Base-by-base conservation (phyloP, 306 rosid species). In the Cicer bijugum region DNA sequence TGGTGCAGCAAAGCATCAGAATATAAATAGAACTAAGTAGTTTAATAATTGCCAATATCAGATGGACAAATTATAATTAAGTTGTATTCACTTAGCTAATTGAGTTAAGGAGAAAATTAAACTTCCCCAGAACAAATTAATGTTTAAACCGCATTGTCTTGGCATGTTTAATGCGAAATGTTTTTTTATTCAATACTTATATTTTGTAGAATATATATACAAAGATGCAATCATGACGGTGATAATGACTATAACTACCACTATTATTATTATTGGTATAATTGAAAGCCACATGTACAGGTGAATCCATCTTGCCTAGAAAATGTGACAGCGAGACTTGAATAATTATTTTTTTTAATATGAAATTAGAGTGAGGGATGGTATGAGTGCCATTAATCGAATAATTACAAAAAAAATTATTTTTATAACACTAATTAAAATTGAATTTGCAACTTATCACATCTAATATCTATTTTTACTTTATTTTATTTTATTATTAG, bases 221-320 rank as follows among this genome's bases (percentile, higher is more conserved):
- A 39, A 35, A 35, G 69, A 71, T 75, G 75, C 69, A 79, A 79
- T 71, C 20, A 79, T 79, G 83, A 69, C 15, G 23, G 46, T 58
- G 81, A 83, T 75, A 79, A 75, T 81, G 84, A 76, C 78, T 12
- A 64, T 76, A 70, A 69, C 83, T 69, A 53, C 72, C 83, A 33
- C 75, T 70, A 62, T n/a, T 75, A 58, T 76, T 28, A 76, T 69
- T 60, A 1, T 23, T 71, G 33, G 12, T 62, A 33, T 16, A 53
- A 74, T 78, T 79, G 78, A 43, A 39, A 69, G 61, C 71, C 78
- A 82, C 78, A 16, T 77, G 79, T 66, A 28, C 43, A 37, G 8
- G 71, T 39, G 60, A 71, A 65, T 71, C 82, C 45, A 6, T 76
- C 78, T 71, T 56, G 81, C 59, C 9, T 15, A 14, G n/a, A 76